These are phyloP conservation scores for Apiospora pterosperma DNA, from an alignment of 2,329 filamentous ascomycete genomes.

Conservation along the genomic window DNA sequence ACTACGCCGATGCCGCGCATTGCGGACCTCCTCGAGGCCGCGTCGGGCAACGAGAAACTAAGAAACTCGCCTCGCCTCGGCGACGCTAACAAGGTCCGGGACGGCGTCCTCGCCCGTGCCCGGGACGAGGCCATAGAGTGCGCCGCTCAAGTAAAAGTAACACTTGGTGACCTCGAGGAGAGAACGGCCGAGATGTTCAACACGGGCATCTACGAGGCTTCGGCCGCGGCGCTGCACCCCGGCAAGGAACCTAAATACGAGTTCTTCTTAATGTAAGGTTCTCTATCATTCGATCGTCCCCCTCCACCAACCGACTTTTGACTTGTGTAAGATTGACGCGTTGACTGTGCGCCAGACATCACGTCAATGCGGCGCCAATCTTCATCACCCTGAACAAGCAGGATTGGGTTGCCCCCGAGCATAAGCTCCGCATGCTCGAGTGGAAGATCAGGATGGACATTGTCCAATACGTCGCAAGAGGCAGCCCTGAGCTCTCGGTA, in stretches of 20 bases:
- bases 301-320: no score
- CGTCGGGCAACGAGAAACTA: slow-evolving; percentile 55
- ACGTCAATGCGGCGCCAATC: slow-evolving; percentile 67
- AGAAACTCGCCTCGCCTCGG: slow-evolving; percentile 43
- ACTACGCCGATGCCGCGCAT: slow-evolving; percentile 41
- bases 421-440: slow-evolving; percentile 70
- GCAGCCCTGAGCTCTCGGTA: slow-evolving; percentile 55
- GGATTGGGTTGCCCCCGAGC: slow-evolving; percentile 55
- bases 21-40: slow-evolving; percentile 58
- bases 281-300: no score
- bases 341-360: slow-evolving; percentile 60
- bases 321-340: no score
- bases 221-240: slow-evolving; percentile 57
- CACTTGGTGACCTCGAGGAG: slow-evolving; percentile 53
- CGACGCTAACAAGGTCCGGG: slow-evolving; percentile 62
- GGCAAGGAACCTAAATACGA: slow-evolving; percentile 71
- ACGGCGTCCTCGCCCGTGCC: slow-evolving; percentile 65
- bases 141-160: slow-evolving; percentile 56
- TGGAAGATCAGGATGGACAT: slow-evolving; percentile 79
- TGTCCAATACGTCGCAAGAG: slow-evolving; percentile 68
- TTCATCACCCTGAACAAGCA: slow-evolving; percentile 65
- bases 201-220: slow-evolving; percentile 46
- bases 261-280: slow-evolving; percentile 64
- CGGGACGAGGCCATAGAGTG: slow-evolving; percentile 59
- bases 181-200: slow-evolving; percentile 65